Conservation (phyloP, 176 grass and related monocot genomes). For the Bothriochloa decipiens region DNA sequence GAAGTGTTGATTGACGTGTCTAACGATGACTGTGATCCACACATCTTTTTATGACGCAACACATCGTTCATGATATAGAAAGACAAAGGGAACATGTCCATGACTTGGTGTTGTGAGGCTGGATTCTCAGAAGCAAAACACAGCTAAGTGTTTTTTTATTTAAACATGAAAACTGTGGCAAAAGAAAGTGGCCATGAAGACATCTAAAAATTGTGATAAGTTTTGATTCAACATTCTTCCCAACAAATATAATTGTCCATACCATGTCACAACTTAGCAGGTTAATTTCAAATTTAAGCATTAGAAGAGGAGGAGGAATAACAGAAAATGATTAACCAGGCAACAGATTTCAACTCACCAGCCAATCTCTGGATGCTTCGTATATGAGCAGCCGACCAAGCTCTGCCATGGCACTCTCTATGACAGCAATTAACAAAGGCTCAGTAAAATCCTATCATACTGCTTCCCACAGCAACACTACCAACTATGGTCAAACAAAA, state of each 20-base stretch:
- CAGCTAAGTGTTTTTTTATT: not conserved
- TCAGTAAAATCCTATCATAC: slow-evolving; percentile 7
- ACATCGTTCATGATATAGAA: not conserved
- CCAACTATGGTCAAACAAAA: not conserved
- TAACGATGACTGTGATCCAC: not conserved
- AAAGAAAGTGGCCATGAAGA: not conserved
- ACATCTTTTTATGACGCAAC: not conserved
- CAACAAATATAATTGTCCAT: slow-evolving; percentile 3
- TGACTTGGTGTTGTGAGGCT: not conserved
- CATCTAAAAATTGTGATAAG: not conserved
- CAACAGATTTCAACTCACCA: slow-evolving; percentile 75
- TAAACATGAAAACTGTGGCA: not conserved
- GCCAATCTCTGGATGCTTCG: slow-evolving; percentile 92
- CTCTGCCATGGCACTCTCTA: slow-evolving; percentile 93
- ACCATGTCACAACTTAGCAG: slow-evolving; percentile 20
- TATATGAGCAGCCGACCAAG: slow-evolving; percentile 94
- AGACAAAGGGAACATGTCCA: not conserved
- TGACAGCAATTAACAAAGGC: slow-evolving; percentile 37
- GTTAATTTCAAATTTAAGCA: not conserved
- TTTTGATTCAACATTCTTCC: not conserved
- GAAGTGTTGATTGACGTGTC: not conserved
- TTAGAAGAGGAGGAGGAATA: slow-evolving; percentile 11
- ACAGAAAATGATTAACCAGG: not conserved
- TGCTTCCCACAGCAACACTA: not conserved
- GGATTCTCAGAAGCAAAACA: not conserved